phyloP scores from a whole-genome alignment of 805 yeast species.

The Wickerhamomyces sydowiorum region DNA sequence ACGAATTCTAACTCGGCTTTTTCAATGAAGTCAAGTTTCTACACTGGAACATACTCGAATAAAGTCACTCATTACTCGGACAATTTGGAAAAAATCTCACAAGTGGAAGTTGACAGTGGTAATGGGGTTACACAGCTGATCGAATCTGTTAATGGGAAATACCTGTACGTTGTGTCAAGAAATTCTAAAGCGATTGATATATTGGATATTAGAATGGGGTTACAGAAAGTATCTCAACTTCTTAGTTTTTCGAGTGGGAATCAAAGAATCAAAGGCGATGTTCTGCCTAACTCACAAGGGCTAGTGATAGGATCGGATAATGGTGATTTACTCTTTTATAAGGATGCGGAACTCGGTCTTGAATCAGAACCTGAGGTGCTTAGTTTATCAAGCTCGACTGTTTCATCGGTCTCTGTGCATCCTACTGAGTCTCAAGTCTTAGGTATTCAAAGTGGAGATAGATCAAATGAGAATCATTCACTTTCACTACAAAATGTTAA shows the following conservation, averaged over 20 bases:
- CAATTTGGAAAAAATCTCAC: conserved; percentile 15
- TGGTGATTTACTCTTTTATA: conserved; percentile 16
- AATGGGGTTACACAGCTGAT: conserved; percentile 31
- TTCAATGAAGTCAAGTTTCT: conserved; percentile 14
- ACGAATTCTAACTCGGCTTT: conserved; percentile 5
- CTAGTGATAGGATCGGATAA: conserved; percentile 22
- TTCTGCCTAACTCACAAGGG: conserved; percentile 18
- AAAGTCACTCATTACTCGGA: conserved; percentile 25
- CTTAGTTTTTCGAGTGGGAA: conserved; percentile 6
- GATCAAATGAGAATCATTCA: conserved; percentile 7
- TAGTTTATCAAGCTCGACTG: conserved; percentile 3
- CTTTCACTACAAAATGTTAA: conserved; percentile 3
- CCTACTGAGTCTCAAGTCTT: conserved; percentile 12
- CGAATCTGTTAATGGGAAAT: conserved; percentile 30
- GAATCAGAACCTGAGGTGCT: not conserved
- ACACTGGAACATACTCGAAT: conserved; percentile 27
- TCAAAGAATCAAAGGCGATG: conserved; percentile 21
- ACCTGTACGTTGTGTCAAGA: conserved; percentile 27
- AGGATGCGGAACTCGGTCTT: conserved; percentile 20
- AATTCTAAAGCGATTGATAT: conserved; percentile 24
- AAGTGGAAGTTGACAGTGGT: conserved; percentile 12
- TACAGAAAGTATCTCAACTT: conserved; percentile 9
- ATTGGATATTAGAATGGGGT: conserved; percentile 29
- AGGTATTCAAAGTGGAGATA: conserved; percentile 14
- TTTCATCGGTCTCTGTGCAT: conserved; percentile 12